Percentiles rank a stretch among this genome's conserved stretches.
phyloP scores from a whole-genome alignment of 2,329 filamentous ascomycete species.

The Fusarium falciforme region DNA sequence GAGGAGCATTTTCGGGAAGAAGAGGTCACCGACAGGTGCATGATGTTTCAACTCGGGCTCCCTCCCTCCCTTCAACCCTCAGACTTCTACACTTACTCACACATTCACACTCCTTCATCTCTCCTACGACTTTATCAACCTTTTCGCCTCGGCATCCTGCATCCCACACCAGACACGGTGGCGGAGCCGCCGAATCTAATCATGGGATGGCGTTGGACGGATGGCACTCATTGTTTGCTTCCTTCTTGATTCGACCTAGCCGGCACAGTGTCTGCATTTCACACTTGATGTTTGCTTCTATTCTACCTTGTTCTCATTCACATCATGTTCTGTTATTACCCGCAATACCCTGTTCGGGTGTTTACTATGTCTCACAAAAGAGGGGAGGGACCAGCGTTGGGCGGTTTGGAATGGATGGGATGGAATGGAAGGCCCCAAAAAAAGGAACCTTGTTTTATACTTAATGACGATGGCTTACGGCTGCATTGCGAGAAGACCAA shows the following conservation, averaged over 20 bases:
- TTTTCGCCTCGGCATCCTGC: constrained; percentile 27
- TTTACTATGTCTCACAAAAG: constrained; percentile 36
- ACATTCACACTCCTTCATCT: constrained; percentile 25
- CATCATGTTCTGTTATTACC: constrained; percentile 19
- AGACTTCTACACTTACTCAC: not conserved
- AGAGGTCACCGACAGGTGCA: constrained; percentile 43
- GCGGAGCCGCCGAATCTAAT: constrained; percentile 34
- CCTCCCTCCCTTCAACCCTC: not conserved
- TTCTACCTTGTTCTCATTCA: constrained; percentile 18
- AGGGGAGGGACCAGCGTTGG: constrained; percentile 34
- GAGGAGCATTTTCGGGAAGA: constrained; percentile 58
- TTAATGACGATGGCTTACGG: constrained; percentile 47
- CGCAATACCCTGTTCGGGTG: constrained; percentile 5
- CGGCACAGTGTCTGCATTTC: constrained; percentile 40
- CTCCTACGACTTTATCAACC: constrained; percentile 10
- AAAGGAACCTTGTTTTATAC: constrained; percentile 43
- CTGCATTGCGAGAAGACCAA: constrained; percentile 44
- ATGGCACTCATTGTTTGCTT: constrained; percentile 39
- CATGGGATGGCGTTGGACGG: constrained; percentile 44
- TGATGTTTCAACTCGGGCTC: constrained; percentile 7
- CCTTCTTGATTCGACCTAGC: constrained; percentile 33
- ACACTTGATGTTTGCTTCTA: constrained; percentile 20
- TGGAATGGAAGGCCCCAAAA: constrained; percentile 38
- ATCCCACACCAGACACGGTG: constrained; percentile 20
- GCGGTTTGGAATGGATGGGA: constrained; percentile 36